Percentiles rank a stretch among this genome's conserved stretches.
Evolutionary conservation across 495 filamentous ascomycete genomes (phyloP).

Genomic region (Hypoxylon cercidicola): DNA sequence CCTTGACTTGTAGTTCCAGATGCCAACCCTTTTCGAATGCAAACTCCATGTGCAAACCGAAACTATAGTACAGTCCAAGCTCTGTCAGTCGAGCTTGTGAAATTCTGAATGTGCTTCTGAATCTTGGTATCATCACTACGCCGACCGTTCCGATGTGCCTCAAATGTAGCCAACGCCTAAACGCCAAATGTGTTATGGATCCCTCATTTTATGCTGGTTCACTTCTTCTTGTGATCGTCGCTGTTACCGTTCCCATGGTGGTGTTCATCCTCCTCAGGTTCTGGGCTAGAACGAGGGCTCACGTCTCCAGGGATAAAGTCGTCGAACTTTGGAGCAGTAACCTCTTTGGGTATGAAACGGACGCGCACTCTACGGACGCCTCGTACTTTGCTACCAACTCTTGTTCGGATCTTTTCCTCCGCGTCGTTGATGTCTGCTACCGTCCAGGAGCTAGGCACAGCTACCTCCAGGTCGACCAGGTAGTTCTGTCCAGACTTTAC

Average conservation of each 20-base stretch:
- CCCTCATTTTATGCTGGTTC: conserved; percentile 21
- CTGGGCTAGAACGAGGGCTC: conserved; percentile 69
- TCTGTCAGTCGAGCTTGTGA: conserved; percentile 23
- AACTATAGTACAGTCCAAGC: conserved; percentile 38
- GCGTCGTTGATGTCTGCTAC: conserved; percentile 72
- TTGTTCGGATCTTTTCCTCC: conserved; percentile 75
- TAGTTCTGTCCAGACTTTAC: conserved; percentile 97
- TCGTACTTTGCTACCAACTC: conserved; percentile 76
- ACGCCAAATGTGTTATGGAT: conserved; percentile 34
- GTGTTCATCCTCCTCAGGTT: conserved; percentile 67
- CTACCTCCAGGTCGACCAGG: conserved; percentile 85
- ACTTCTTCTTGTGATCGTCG: conserved; percentile 45
- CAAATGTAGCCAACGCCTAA: conserved; percentile 38
- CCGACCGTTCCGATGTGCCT: conserved; percentile 23
- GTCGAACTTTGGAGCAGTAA: conserved; percentile 67
- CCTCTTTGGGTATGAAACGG: conserved; percentile 78
- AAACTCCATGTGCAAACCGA: conserved; percentile 14
- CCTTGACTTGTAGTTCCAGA: conserved; percentile 2
- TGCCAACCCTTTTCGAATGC: conserved; percentile 8
- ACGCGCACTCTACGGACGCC: conserved; percentile 84
- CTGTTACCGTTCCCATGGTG: conserved; percentile 55
- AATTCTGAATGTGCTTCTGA: conserved; percentile 5
- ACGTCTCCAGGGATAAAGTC: conserved; percentile 81
- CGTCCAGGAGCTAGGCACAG: conserved; percentile 76
- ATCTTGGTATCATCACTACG: conserved; percentile 38